phyloP scores from a whole-genome alignment of 2,329 filamentous ascomycete genomes.

The Xylaria sp. region DNA sequence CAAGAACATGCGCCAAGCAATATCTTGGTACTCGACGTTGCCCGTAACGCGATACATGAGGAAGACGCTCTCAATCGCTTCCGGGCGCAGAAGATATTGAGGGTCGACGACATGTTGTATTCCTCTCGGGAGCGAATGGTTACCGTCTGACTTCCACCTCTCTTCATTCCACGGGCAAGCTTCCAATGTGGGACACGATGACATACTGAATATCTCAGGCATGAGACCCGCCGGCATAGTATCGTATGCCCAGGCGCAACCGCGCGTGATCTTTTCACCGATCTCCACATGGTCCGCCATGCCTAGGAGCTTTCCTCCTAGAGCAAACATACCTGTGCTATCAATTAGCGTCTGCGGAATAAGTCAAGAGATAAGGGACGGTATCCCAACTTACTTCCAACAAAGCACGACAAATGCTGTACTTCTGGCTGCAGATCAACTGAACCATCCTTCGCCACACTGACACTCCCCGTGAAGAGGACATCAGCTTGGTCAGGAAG shows the following conservation, averaged over 20 bases:
- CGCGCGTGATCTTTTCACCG: slow-evolving; percentile 54
- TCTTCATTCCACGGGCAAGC: slow-evolving; percentile 30
- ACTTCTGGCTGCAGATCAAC: slow-evolving; percentile 30
- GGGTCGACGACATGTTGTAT: slow-evolving; percentile 48
- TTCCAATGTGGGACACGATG: slow-evolving; percentile 37
- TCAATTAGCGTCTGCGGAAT: background rate
- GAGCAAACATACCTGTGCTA: slow-evolving; percentile 49
- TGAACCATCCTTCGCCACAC: slow-evolving; percentile 24
- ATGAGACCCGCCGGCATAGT: slow-evolving; percentile 53
- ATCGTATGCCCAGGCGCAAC: slow-evolving; percentile 59
- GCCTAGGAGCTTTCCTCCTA: slow-evolving; percentile 58
- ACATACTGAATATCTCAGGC: slow-evolving; percentile 52
- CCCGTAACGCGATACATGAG: slow-evolving; percentile 31
- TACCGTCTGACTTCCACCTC: slow-evolving; percentile 8
- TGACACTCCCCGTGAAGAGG: slow-evolving; percentile 53
- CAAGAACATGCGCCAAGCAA: slow-evolving; percentile 31
- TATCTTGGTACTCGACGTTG: slow-evolving; percentile 24
- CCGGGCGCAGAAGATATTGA: slow-evolving; percentile 31
- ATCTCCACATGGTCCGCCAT: slow-evolving; percentile 48
- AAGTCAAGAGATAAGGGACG: background rate
- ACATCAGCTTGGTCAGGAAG: slow-evolving; percentile 52
- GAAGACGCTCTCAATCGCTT: slow-evolving; percentile 33
- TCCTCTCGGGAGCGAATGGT: slow-evolving; percentile 25
- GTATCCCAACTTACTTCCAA: slow-evolving; percentile 45
- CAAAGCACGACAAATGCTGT: slow-evolving; percentile 65